Evolutionary conservation across 116 monocot genomes (phyloP).

Genomic region (Iris pallida): DNA sequence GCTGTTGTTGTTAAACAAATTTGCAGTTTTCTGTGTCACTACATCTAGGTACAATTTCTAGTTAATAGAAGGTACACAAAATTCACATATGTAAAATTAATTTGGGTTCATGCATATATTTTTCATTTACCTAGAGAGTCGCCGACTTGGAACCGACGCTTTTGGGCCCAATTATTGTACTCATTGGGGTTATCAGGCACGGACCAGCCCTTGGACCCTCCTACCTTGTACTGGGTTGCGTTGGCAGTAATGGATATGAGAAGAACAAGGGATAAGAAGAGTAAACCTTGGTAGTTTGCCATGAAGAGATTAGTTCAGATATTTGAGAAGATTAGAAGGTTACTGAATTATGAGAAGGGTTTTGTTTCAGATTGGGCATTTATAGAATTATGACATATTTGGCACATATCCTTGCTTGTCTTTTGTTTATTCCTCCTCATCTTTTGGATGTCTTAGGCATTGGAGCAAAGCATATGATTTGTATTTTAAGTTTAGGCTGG

Average conservation of each 20-base stretch:
- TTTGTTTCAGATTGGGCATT: not conserved
- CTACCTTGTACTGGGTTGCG: constrained; percentile 61
- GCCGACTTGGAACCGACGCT: constrained; percentile 34
- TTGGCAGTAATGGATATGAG: constrained; percentile 28
- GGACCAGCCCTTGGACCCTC: constrained; percentile 53
- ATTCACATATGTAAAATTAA: too few species aligned
- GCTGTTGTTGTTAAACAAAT: too few species aligned
- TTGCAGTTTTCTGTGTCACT: too few species aligned
- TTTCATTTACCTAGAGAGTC: constrained; percentile 43
- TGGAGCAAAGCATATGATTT: constrained; percentile 10
- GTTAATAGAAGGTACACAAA: too few species aligned
- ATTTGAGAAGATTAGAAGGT: not conserved
- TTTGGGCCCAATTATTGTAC: constrained; percentile 59
- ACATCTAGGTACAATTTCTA: too few species aligned
- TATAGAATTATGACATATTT: not conserved
- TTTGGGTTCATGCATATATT: not conserved
- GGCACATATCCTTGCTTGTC: not conserved
- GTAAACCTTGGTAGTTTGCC: constrained; percentile 13
- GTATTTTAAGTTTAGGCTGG: too few species aligned
- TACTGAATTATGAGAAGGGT: not conserved
- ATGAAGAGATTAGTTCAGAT: constrained; percentile 7
- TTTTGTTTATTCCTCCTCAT: not conserved
- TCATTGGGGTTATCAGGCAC: constrained; percentile 35
- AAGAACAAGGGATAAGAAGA: constrained; percentile 17
- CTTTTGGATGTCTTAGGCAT: constrained; percentile 4